These are phyloP conservation scores for Ophiocordyceps unilateralis DNA, from an alignment of 2,329 filamentous ascomycete genomes.

Conservation along the genomic window DNA sequence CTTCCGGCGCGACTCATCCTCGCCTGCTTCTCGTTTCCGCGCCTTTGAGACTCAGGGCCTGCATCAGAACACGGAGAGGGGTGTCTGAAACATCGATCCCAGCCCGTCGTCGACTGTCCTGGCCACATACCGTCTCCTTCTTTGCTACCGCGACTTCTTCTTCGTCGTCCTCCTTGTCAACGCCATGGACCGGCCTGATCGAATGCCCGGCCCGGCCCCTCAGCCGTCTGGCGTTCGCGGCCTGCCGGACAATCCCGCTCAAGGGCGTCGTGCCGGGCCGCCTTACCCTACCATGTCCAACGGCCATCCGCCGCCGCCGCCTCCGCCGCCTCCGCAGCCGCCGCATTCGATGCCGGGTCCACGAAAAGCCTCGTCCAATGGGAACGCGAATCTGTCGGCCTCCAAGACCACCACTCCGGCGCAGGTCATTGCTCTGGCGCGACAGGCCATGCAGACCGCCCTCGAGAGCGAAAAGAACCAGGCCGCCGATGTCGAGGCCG, in stretches of 20 bases:
- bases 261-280: constrained; percentile 20
- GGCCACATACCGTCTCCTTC: neutral
- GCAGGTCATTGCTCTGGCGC: constrained; percentile 48
- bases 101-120: neutral
- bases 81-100: neutral
- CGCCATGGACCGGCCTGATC: constrained; percentile 18
- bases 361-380: constrained; percentile 26
- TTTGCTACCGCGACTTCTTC: neutral
- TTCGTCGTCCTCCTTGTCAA: constrained; percentile 1
- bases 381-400: constrained; percentile 25
- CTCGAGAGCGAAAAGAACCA: constrained; percentile 50
- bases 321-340: constrained; percentile 4
- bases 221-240: constrained; percentile 14
- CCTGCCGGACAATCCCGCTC: constrained; percentile 22
- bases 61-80: neutral
- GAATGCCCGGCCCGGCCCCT: constrained; percentile 11
- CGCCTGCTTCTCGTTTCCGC: neutral
- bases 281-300: constrained; percentile 22
- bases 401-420: constrained; percentile 36
- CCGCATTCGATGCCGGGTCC: constrained; percentile 24
- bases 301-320: constrained; percentile 21
- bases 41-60: neutral
- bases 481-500: constrained; percentile 39
- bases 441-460: constrained; percentile 50
- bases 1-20: neutral